These are phyloP conservation scores for Phytopythium ostracodes DNA, from an alignment of 352 stramenopile species.

Conservation along the genomic window DNA sequence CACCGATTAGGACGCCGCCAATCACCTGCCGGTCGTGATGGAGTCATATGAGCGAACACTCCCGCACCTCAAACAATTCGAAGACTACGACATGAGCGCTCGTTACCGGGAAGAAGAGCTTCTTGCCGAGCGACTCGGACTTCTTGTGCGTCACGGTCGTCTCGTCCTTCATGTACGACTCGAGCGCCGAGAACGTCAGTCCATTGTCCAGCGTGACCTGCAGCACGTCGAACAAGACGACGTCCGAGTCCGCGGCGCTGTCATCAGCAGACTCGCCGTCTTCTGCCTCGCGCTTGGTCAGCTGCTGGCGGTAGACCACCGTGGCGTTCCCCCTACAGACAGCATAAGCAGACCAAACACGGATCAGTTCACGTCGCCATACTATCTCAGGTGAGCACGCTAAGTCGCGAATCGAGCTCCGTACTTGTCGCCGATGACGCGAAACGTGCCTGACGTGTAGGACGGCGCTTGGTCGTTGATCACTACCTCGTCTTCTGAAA, in stretches of 20 bases:
- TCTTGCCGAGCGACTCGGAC: constrained; percentile 59
- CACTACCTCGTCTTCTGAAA: constrained; percentile 12
- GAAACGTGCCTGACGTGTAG: constrained; percentile 36
- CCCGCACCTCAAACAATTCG: too few species aligned
- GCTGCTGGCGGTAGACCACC: constrained; percentile 48
- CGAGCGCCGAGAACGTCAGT: constrained; percentile 52
- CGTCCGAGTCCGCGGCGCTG: constrained; percentile 17
- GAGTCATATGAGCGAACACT: not conserved
- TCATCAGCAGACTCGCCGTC: constrained; percentile 12
- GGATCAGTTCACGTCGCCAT: not conserved
- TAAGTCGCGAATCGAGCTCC: not conserved
- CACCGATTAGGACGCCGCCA: constrained; percentile 55
- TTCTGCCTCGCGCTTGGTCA: not conserved
- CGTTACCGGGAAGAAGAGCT: constrained; percentile 52
- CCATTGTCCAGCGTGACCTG: constrained; percentile 42
- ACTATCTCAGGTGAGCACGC: not conserved
- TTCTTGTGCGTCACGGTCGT: constrained; percentile 51
- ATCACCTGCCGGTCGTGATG: constrained; percentile 20
- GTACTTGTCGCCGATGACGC: constrained; percentile 52
- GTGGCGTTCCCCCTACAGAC: constrained; percentile 32
- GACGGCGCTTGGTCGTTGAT: constrained; percentile 6
- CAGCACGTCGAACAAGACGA: constrained; percentile 52
- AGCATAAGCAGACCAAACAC: not conserved
- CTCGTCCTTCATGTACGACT: constrained; percentile 54
- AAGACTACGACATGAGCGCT: not conserved